phyloP scores from a whole-genome alignment of 768 basidiomycete genomes.

The Kwoniella bestiolae region DNA sequence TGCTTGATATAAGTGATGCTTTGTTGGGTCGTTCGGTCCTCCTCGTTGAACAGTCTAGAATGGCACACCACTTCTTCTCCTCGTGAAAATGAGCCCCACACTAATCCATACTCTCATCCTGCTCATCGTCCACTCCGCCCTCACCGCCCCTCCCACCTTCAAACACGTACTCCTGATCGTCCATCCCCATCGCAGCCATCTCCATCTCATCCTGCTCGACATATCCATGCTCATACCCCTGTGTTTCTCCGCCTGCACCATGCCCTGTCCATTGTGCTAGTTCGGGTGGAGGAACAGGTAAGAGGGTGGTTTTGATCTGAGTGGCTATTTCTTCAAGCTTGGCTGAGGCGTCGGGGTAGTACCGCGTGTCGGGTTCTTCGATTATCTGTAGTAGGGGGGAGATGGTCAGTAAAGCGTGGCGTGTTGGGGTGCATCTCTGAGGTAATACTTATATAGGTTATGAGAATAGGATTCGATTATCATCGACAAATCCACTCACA shows the following conservation, averaged over 20 bases:
- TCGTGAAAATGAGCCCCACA: background rate
- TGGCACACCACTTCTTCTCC: background rate
- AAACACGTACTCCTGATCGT: slow-evolving; percentile 45
- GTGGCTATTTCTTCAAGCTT: slow-evolving; percentile 63
- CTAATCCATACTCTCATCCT: slow-evolving; percentile 48
- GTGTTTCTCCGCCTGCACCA: slow-evolving; percentile 25
- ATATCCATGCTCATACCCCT: slow-evolving; percentile 21
- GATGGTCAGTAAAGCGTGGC: background rate
- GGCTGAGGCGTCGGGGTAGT: slow-evolving; percentile 69
- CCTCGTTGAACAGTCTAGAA: background rate
- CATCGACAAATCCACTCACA: slow-evolving; percentile 60
- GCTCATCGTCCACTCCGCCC: slow-evolving; percentile 53
- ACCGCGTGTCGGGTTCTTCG: slow-evolving; percentile 85
- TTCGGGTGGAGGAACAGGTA: slow-evolving; percentile 21
- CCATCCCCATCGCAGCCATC: slow-evolving; percentile 25
- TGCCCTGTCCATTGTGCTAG: slow-evolving; percentile 26
- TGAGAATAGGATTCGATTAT: background rate
- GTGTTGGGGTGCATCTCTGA: too few species aligned
- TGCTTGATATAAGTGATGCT: background rate
- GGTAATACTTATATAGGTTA: too few species aligned
- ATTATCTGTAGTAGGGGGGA: slow-evolving; percentile 67
- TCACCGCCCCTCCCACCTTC: slow-evolving; percentile 54
- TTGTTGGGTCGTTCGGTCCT: too few species aligned
- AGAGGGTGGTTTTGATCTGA: slow-evolving; percentile 59
- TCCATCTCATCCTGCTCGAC: slow-evolving; percentile 22